phyloP scores from a whole-genome alignment of 2,329 filamentous ascomycete genomes.

The Penicillium sp. region DNA sequence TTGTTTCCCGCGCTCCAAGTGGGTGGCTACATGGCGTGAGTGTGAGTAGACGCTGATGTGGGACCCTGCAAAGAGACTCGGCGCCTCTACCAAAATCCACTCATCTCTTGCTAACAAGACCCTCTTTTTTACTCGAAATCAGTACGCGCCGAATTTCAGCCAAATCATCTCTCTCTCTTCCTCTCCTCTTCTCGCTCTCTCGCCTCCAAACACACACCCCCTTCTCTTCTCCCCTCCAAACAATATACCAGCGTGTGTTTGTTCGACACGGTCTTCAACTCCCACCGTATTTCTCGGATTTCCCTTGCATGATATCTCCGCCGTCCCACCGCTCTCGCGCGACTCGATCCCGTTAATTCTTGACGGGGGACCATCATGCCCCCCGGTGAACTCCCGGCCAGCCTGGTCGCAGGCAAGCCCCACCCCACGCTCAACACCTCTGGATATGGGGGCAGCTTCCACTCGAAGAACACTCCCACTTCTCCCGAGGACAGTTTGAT shows the following conservation, averaged over 20 bases:
- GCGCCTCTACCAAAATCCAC: not conserved
- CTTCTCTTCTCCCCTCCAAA: not conserved
- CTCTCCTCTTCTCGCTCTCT: not conserved
- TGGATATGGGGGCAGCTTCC: constrained; percentile 40
- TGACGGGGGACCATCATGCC: constrained; percentile 42
- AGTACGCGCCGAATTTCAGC: not conserved
- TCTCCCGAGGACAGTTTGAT: constrained; percentile 43
- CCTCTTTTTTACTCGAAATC: not conserved
- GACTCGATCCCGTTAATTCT: constrained; percentile 15
- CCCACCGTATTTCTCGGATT: not conserved
- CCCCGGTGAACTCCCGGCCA: constrained; percentile 48
- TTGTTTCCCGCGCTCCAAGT: not conserved
- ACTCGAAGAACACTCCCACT: constrained; percentile 42
- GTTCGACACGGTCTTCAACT: not conserved
- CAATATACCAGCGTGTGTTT: not conserved
- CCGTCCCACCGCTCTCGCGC: constrained; percentile 3
- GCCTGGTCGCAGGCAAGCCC: constrained; percentile 48
- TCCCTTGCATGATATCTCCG: constrained; percentile 23
- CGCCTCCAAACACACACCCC: not conserved
- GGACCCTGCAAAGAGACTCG: not conserved
- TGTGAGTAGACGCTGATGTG: constrained; percentile 19
- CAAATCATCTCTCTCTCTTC: constrained; percentile 11
- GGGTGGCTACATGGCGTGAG: constrained; percentile 25
- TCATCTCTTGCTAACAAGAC: not conserved
- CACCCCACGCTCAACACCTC: constrained; percentile 42